These are phyloP conservation scores for Endogone sp. DNA, from an alignment of 192 early-diverging fungal species.

Conservation along the genomic window DNA sequence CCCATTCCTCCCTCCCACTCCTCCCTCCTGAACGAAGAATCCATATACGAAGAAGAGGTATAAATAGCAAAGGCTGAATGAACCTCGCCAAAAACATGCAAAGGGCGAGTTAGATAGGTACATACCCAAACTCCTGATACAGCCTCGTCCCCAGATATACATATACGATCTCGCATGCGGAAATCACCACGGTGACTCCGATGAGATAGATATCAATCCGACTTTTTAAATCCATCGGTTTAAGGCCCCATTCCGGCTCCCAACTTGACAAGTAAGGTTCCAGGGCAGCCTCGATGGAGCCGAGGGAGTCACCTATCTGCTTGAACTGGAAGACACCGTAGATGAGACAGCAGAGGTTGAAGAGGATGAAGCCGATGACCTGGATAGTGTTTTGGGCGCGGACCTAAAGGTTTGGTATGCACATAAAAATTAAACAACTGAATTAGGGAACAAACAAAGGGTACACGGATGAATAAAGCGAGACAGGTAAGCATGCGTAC, in stretches of 20 bases:
- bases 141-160: conserved; percentile 45
- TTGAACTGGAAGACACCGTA: conserved; percentile 69
- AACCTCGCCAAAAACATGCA: neutral
- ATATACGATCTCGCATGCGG: conserved; percentile 42
- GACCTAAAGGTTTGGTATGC: conserved; percentile 38
- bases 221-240: conserved; percentile 1
- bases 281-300: conserved; percentile 2
- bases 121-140: conserved; percentile 61
- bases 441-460: neutral
- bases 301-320: conserved; percentile 43
- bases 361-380: conserved; percentile 61
- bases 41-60: too few relatives aligned
- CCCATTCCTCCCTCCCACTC: too few relatives aligned
- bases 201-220: conserved; percentile 39
- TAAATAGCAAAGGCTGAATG: too few relatives aligned
- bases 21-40: too few relatives aligned
- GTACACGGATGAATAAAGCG: neutral
- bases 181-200: conserved; percentile 54
- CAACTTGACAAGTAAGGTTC: conserved; percentile 5
- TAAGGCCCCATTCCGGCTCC: conserved; percentile 4
- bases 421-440: neutral
- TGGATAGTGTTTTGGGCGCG: conserved; percentile 72
- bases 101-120: too few relatives aligned
- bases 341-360: conserved; percentile 60
- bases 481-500: conserved; percentile 42